Conservation (phyloP, 2,329 filamentous ascomycete species). For the Hymenoscyphus salicellus region DNA sequence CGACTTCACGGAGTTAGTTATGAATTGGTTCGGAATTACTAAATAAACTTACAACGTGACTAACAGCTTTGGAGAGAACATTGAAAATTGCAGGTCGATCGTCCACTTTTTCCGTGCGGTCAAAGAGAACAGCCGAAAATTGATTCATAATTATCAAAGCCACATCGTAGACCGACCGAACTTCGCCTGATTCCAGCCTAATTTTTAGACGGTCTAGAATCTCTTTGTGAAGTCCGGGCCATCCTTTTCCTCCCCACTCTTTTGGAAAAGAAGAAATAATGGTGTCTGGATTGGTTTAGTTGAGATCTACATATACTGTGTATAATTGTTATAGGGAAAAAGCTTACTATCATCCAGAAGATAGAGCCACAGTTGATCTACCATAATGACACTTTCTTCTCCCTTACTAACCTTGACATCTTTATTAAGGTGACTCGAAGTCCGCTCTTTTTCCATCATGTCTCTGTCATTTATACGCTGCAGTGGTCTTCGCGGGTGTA, state of each 20-base stretch:
- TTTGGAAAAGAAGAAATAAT: slow-evolving; percentile 39
- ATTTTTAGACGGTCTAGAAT: slow-evolving; percentile 32
- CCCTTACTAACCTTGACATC: not conserved
- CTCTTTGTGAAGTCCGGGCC: slow-evolving; percentile 39
- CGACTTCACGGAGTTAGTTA: slow-evolving; percentile 25
- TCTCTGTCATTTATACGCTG: slow-evolving; percentile 10
- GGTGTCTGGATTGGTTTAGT: slow-evolving; percentile 27
- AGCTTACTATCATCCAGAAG: slow-evolving; percentile 35
- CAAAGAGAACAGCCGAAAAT: slow-evolving; percentile 41
- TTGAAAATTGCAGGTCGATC: slow-evolving; percentile 40
- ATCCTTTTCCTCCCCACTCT: slow-evolving; percentile 42
- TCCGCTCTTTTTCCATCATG: not conserved
- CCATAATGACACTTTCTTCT: slow-evolving; percentile 36
- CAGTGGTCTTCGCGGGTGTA: slow-evolving; percentile 15
- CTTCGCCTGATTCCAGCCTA: slow-evolving; percentile 20
- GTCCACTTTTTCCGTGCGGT: slow-evolving; percentile 33
- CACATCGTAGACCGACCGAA: slow-evolving; percentile 38
- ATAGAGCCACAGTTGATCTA: slow-evolving; percentile 44
- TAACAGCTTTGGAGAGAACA: slow-evolving; percentile 42
- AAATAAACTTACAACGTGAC: slow-evolving; percentile 37
- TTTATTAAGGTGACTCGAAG: slow-evolving; percentile 7
- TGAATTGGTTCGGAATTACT: no score
- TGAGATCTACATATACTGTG: not conserved
- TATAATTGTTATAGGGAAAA: no score
- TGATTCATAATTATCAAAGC: slow-evolving; percentile 41